Percentiles rank a stretch among this genome's conserved stretches.
These are phyloP conservation scores for Silene coronaria DNA, from an alignment of 179 eudicot species.

Conservation along the genomic window DNA sequence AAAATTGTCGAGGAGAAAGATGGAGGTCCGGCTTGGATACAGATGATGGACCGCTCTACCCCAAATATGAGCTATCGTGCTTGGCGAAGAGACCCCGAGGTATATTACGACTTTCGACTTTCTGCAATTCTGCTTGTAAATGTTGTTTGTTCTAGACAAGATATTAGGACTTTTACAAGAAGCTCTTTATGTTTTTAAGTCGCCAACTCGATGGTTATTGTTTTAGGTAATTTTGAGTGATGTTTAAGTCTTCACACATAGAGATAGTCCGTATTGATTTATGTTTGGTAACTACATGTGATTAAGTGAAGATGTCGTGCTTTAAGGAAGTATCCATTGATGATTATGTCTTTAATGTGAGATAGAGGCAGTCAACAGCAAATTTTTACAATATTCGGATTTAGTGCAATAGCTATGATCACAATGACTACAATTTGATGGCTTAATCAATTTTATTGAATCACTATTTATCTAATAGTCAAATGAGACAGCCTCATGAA, in stretches of 20 bases:
- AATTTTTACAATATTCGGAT: too few relatives aligned
- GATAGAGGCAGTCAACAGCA: too few relatives aligned
- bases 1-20: slow-evolving; percentile 75
- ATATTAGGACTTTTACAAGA: background rate
- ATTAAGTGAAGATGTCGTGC: too few relatives aligned
- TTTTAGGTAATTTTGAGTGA: too few relatives aligned
- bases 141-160: background rate
- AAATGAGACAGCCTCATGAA: too few relatives aligned
- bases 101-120: slow-evolving; percentile 12
- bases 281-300: too few relatives aligned
- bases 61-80: slow-evolving; percentile 75
- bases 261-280: background rate
- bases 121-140: background rate
- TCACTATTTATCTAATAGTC: too few relatives aligned
- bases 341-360: too few relatives aligned
- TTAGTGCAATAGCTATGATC: background rate
- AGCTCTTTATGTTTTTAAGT: background rate
- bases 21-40: slow-evolving; percentile 84
- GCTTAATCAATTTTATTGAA: background rate
- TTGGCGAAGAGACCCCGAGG: too few relatives aligned
- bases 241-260: background rate
- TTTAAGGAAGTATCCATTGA: background rate
- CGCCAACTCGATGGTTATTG: background rate
- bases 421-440: background rate
- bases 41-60: slow-evolving; percentile 71